Evolutionary conservation across 768 basidiomycete genomes (phyloP).

Genomic region (Amanita brunnescens): DNA sequence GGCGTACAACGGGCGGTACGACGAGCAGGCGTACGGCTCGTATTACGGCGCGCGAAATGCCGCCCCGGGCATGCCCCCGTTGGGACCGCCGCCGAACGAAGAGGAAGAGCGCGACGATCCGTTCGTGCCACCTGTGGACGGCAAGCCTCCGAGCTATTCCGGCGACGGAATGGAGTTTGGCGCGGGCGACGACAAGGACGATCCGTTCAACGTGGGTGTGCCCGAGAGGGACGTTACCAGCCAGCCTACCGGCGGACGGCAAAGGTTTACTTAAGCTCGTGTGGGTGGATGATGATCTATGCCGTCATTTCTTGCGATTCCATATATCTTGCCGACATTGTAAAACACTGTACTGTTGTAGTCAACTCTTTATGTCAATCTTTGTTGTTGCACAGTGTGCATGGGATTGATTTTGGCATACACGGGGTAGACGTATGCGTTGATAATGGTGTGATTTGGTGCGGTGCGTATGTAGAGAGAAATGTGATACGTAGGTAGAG

Average conservation of each 20-base stretch:
- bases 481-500: not conserved
- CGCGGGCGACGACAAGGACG: slow-evolving; percentile 32
- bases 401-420: too few species aligned
- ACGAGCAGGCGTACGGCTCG: slow-evolving; percentile 16
- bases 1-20: slow-evolving; percentile 16
- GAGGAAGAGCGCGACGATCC: slow-evolving; percentile 23
- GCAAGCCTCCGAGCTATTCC: slow-evolving; percentile 43
- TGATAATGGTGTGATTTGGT: not conserved
- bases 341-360: too few species aligned
- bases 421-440: not conserved
- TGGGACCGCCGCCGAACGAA: slow-evolving; percentile 36
- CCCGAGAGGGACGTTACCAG: slow-evolving; percentile 37
- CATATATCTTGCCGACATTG: too few species aligned
- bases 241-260: slow-evolving; percentile 27
- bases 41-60: slow-evolving; percentile 7
- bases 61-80: slow-evolving; percentile 26
- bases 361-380: too few species aligned
- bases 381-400: too few species aligned
- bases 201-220: slow-evolving; percentile 43
- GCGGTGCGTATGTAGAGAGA: not conserved
- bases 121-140: slow-evolving; percentile 23
- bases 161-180: slow-evolving; percentile 21
- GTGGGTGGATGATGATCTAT: too few species aligned
- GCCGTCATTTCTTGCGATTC: too few species aligned
- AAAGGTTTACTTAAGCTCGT: too few species aligned